A percentile compares a stretch with the other conserved stretches of the same genome.
phyloP scores from a whole-genome alignment of 208 protist species.

The Leishmania braziliensis region DNA sequence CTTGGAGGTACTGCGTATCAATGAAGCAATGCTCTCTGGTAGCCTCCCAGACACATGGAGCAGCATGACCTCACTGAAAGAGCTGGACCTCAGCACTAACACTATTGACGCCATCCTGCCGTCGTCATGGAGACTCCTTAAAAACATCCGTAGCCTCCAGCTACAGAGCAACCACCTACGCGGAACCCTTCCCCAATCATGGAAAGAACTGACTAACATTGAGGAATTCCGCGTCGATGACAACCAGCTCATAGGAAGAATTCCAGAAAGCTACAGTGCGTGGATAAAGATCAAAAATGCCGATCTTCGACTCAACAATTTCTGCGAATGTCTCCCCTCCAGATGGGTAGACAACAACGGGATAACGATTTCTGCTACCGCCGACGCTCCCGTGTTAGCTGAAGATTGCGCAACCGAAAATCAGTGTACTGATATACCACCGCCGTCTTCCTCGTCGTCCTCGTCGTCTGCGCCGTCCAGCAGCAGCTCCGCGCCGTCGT shows the following conservation, averaged over 20 bases:
- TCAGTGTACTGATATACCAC: no score
- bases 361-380: neutral
- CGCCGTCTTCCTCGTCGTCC: no score
- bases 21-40: neutral
- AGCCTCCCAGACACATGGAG: neutral
- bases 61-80: neutral
- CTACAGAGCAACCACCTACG: neutral
- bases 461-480: no score
- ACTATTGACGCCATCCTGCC: neutral
- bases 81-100: neutral
- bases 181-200: neutral
- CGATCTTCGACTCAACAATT: neutral
- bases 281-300: neutral
- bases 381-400: neutral
- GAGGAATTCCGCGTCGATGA: neutral
- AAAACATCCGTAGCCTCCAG: neutral
- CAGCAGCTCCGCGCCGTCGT: no score
- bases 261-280: neutral
- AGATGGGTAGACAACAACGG: neutral
- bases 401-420: neutral
- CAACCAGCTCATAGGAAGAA: neutral
- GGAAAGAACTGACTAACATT: neutral
- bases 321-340: neutral
- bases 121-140: neutral
- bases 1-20: neutral